Conservation (phyloP, 768 basidiomycete species). For the Lactarius tabidus region DNA sequence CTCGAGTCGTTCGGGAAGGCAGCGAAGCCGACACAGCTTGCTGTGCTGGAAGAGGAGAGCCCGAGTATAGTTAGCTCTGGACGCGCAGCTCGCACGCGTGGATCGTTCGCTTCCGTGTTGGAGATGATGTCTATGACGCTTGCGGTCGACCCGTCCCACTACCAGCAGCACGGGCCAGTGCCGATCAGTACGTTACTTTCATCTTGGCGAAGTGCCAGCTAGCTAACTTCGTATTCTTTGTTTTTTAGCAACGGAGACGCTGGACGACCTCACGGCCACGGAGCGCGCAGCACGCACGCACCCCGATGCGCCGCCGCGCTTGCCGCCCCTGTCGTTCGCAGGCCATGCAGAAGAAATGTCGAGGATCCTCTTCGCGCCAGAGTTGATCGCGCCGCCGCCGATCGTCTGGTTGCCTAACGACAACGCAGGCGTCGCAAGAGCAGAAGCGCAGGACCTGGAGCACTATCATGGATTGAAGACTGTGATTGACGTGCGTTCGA, state of each 20-base stretch:
- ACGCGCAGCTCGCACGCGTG: conserved; percentile 44
- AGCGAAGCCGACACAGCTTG: conserved; percentile 38
- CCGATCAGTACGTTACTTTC: conserved; percentile 54
- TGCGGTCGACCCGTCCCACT: conserved; percentile 64
- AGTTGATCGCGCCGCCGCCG: conserved; percentile 70
- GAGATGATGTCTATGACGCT: conserved; percentile 82
- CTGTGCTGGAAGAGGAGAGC: conserved; percentile 46
- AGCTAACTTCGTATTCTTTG: not conserved
- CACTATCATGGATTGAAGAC: conserved; percentile 68
- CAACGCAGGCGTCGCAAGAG: conserved; percentile 63
- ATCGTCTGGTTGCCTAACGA: conserved; percentile 87
- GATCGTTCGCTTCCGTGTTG: conserved; percentile 75
- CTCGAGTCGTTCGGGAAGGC: conserved; percentile 48
- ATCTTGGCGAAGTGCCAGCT: not conserved
- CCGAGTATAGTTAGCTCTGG: conserved; percentile 44
- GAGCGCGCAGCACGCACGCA: conserved; percentile 74
- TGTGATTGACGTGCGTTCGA: conserved; percentile 60
- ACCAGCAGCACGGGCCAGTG: conserved; percentile 52
- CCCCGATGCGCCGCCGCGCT: conserved; percentile 70
- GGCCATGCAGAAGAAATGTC: conserved; percentile 77
- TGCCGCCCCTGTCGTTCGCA: conserved; percentile 63
- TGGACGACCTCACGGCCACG: conserved; percentile 79
- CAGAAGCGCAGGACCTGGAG: conserved; percentile 72
- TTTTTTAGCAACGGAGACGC: conserved; percentile 58
- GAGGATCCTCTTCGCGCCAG: conserved; percentile 76